Base-by-base conservation (phyloP, 192 early-diverging fungal genomes). In the Gamsiella multidivaricata region DNA sequence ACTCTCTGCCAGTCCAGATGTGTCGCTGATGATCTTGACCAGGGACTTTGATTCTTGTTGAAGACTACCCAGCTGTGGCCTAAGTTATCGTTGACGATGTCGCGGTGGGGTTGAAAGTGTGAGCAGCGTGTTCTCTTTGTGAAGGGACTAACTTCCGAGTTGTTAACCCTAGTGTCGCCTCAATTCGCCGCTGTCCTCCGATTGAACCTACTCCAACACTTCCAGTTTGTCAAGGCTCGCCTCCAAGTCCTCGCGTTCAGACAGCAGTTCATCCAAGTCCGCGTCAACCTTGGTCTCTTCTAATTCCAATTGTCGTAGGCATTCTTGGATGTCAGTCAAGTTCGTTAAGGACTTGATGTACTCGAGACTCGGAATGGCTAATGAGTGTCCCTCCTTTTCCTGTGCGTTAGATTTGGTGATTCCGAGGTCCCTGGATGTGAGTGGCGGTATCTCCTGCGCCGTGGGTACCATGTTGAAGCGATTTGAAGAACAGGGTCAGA, bases 1-100 rank as follows among this genome's bases (percentile, higher is more conserved):
- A 8, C 84, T 86, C 37, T 94, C 93, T 0, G 96, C 95, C 61
- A 94, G 83, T 11, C 78, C 70, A 0, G 94, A 87, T 3, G 93
- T 94, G 26, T 82, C 84, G 39, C 82, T 80, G 31, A 94, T 85
- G 23, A 90, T 82, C 32, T 79, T 81, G 42, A 85, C 79, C 37
- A 89, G 64, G 29, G 61, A 54, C 33, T 79, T 82, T 15, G 84
- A 84, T 60, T 83, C 84, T 31, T 70, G 61, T 46, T 84, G 83
- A 49, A 87, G 58, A 23, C 71, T 78, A n/a, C 74, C 79, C 28
- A 90, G 66, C 42, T 87, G 84, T 20, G 88, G 86, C 46, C 89
- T 90, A 63, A 29, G 41, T 25, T 57, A 22, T 61, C 7, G 39
- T 41, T 41, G 8, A 41, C 8, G 8, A 41, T 46, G 20, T 34